A percentile compares a stretch with the other conserved stretches of the same genome.
phyloP scores from a whole-genome alignment of 179 eudicot species.

The Beta macrorhiza region DNA sequence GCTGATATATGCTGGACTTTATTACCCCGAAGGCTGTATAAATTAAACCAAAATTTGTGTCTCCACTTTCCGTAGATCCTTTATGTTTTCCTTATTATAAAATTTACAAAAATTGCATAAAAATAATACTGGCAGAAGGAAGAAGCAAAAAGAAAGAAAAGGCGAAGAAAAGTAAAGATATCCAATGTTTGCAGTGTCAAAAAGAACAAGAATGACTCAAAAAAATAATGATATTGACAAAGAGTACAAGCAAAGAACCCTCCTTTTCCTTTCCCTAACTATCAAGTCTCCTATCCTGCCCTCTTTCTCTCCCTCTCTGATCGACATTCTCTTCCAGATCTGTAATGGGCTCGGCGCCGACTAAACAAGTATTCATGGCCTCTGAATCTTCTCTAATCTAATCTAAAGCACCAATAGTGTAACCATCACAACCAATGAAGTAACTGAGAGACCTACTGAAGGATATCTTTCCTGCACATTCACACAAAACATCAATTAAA shows the following conservation, averaged over 20 bases:
- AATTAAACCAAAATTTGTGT: too few relatives aligned
- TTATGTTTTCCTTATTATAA: not conserved
- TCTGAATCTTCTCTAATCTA: not conserved
- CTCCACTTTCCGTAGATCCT: not conserved
- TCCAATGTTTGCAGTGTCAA: constrained; percentile 8
- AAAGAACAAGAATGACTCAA: constrained; percentile 22
- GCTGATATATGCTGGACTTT: too few relatives aligned
- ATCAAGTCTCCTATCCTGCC: constrained; percentile 17
- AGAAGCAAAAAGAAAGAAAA: not conserved
- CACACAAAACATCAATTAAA: not conserved
- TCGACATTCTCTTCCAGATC: not conserved
- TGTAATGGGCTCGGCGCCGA: not conserved
- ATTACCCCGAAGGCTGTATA: too few relatives aligned
- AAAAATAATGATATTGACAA: constrained; percentile 16
- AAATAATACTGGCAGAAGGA: not conserved
- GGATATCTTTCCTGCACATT: constrained; percentile 31
- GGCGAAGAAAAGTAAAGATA: constrained; percentile 12
- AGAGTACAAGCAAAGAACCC: constrained; percentile 26
- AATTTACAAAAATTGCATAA: not conserved
- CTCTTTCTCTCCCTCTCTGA: too few relatives aligned
- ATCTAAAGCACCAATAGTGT: constrained; percentile 12
- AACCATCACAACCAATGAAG: constrained; percentile 15
- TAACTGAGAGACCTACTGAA: constrained; percentile 10
- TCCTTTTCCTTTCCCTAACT: constrained; percentile 29
- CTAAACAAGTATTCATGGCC: constrained; percentile 2